These are phyloP conservation scores for Meyerozyma smithsonii DNA, from an alignment of 1,139 yeast genomes.

Conservation along the genomic window DNA sequence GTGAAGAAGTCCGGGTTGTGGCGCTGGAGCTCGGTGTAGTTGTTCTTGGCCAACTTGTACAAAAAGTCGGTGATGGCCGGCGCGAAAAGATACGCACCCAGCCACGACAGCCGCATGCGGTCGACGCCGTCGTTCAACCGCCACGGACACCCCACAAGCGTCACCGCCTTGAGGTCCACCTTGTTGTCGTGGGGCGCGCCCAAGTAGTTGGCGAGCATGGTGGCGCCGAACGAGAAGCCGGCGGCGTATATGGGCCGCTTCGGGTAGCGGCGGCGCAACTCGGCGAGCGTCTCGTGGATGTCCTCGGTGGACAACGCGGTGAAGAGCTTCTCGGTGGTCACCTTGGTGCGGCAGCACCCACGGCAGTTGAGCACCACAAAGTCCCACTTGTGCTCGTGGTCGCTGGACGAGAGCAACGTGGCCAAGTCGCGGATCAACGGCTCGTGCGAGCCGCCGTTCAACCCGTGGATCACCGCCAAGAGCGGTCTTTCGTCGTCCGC, in stretches of 20 bases:
- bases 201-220: slow-evolving; percentile 69
- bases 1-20: slow-evolving; percentile 30
- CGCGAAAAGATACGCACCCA: slow-evolving; percentile 61
- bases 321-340: slow-evolving; percentile 72
- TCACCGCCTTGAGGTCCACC: slow-evolving; percentile 55
- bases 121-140: slow-evolving; percentile 60
- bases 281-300: slow-evolving; percentile 53
- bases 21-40: slow-evolving; percentile 47
- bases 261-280: slow-evolving; percentile 57
- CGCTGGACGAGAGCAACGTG: slow-evolving; percentile 21
- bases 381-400: slow-evolving; percentile 36
- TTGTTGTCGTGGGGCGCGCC: slow-evolving; percentile 42
- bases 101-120: slow-evolving; percentile 46
- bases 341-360: slow-evolving; percentile 81
- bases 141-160: slow-evolving; percentile 38
- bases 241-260: slow-evolving; percentile 67
- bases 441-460: slow-evolving; percentile 92
- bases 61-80: slow-evolving; percentile 66
- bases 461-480: slow-evolving; percentile 72
- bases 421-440: slow-evolving; percentile 70
- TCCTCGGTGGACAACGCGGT: slow-evolving; percentile 75
- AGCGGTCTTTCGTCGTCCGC: slow-evolving; percentile 46
- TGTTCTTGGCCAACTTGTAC: slow-evolving; percentile 56
- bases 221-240: slow-evolving; percentile 89
- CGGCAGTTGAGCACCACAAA: slow-evolving; percentile 74